Evolutionary conservation across 2,329 filamentous ascomycete genomes (phyloP), one percentile per base, ranked within the genome.

Genomic region (Cladosporium sp.): DNA sequence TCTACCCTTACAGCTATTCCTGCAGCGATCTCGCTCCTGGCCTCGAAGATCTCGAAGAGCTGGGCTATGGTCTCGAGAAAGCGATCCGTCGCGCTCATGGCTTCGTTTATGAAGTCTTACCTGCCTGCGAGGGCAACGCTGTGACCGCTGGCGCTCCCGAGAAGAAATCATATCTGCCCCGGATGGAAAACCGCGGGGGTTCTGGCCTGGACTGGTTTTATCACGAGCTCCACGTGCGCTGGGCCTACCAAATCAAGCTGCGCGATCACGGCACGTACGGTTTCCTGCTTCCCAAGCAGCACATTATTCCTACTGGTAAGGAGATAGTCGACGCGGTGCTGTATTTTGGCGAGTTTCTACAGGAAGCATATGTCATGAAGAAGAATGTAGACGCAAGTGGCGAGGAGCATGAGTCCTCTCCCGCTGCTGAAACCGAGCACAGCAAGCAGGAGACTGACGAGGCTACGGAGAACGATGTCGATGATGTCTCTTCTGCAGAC

Each of bases 141-240:
- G 78, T 86, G 1, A 66, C 69, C 7, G 62, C 71, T 7, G 60
- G 58, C 30, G 59, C 62, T 53, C 58, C 49, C 3, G 65, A 65
- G 32, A 61, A 62, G 38, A 65, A 67, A 40, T 52, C 60, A 27
- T 52, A 62, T 19, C 60, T 74, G 18, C 74, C 75, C 3, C 74
- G 82, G 33, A 80, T 91, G 55, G 87, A 93, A 64, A 79, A 79
- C 0, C 82, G 84, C 3, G 91, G 92, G 33, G 92, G 92, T 2
- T 91, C 87, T 42, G 88, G 88, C 1, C 82, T 97, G 36, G 93
- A 97, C 69, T 97, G 88, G 83, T 95, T 98, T 69, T 95, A 95
- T 66, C 88, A 95, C 59, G 86, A 94, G 61, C 70, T 97, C 54
- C 75, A 78, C 40, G 87, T 92, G 15, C 83, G 82, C 55, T 95